phyloP scores from a whole-genome alignment of 1,284 basidiomycete species.

The Trichosporon ovoides region DNA sequence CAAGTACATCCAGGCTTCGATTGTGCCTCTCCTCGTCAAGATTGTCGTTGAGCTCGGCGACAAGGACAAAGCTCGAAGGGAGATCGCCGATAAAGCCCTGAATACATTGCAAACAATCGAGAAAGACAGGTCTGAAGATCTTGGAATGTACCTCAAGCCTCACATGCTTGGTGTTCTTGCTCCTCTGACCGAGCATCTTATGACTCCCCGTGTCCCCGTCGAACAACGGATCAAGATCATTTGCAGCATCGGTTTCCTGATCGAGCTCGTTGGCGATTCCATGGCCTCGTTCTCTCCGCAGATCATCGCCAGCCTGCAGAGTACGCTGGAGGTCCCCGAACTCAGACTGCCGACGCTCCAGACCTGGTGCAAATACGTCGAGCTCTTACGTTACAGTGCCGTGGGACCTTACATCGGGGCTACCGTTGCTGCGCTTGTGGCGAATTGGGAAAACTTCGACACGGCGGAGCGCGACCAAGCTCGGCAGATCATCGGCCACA shows the following conservation, averaged over 20 bases:
- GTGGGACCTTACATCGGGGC: slow-evolving; percentile 80
- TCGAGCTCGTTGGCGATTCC: slow-evolving; percentile 63
- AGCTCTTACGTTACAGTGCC: slow-evolving; percentile 63
- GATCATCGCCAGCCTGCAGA: slow-evolving; percentile 97
- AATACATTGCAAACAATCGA: slow-evolving; percentile 60
- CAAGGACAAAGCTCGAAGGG: slow-evolving; percentile 55
- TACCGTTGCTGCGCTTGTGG: slow-evolving; percentile 78
- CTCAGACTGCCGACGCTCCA: slow-evolving; percentile 72
- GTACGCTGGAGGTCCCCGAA: slow-evolving; percentile 63
- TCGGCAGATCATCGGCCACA: slow-evolving; percentile 63
- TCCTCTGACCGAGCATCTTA: slow-evolving; percentile 70
- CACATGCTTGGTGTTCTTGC: slow-evolving; percentile 78
- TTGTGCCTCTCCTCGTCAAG: slow-evolving; percentile 64
- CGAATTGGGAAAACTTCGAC: slow-evolving; percentile 66
- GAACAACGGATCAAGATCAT: slow-evolving; percentile 67
- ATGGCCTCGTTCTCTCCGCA: slow-evolving; percentile 72
- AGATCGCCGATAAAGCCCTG: slow-evolving; percentile 52
- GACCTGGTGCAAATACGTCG: slow-evolving; percentile 77
- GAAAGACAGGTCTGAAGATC: slow-evolving; percentile 37
- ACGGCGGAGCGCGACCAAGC: slow-evolving; percentile 57
- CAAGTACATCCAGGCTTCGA: slow-evolving; percentile 56
- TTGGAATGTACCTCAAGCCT: slow-evolving; percentile 61
- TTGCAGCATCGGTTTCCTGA: slow-evolving; percentile 70
- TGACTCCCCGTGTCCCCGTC: slow-evolving; percentile 65
- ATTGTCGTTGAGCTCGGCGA: slow-evolving; percentile 73